These are phyloP conservation scores for Aspergillus aculeatus DNA, from an alignment of 2,329 filamentous ascomycete species.

Conservation along the genomic window DNA sequence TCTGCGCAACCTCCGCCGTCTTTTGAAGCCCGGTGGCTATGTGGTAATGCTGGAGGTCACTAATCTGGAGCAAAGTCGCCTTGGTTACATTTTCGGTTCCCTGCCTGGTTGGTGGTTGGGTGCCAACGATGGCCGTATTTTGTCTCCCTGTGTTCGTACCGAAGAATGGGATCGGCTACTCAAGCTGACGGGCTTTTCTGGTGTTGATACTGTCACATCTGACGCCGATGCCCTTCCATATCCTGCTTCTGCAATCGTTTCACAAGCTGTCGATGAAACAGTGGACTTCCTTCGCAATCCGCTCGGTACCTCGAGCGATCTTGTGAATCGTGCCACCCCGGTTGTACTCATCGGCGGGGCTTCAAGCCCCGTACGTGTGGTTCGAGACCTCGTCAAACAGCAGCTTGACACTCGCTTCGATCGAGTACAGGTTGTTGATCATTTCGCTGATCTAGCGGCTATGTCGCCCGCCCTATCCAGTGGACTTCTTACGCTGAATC, in stretches of 20 bases:
- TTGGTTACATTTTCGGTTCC: background rate
- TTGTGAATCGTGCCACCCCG: background rate
- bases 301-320: conserved; percentile 13
- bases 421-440: too few relatives aligned
- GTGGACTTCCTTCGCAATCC: conserved; percentile 29
- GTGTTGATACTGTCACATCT: conserved; percentile 16
- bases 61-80: too few relatives aligned
- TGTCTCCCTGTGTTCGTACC: too few relatives aligned
- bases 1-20: conserved; percentile 31
- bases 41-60: conserved; percentile 1
- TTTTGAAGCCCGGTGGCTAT: conserved; percentile 47
- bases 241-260: conserved; percentile 28
- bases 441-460: too few relatives aligned
- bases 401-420: too few relatives aligned
- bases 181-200: conserved; percentile 8
- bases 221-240: background rate
- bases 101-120: background rate
- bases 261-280: conserved; percentile 35
- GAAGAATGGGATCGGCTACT: conserved; percentile 11
- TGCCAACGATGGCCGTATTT: background rate
- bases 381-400: too few relatives aligned
- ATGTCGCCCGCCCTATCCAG: too few relatives aligned
- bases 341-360: too few relatives aligned
- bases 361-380: too few relatives aligned
- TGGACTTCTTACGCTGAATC: too few relatives aligned